phyloP scores from a whole-genome alignment of 2,329 filamentous ascomycete species.

The Colletotrichum graminicola region DNA sequence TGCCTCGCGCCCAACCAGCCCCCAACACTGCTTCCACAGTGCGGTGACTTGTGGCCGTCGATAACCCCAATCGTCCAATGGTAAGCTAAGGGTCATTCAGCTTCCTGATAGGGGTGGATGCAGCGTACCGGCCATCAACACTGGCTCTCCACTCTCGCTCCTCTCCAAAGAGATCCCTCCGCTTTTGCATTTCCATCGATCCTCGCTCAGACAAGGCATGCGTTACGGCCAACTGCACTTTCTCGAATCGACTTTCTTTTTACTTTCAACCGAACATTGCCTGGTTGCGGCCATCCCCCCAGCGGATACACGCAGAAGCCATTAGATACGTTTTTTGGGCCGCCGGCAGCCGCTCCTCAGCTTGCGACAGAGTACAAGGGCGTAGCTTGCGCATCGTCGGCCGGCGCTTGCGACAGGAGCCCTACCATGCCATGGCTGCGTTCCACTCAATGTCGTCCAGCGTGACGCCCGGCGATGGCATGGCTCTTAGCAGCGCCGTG shows the following conservation, averaged over 20 bases:
- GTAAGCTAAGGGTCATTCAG: slow-evolving; percentile 11
- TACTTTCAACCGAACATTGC: neutral
- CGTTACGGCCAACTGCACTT: slow-evolving; percentile 15
- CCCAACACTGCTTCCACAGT: slow-evolving; percentile 33
- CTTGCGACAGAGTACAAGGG: slow-evolving; percentile 2
- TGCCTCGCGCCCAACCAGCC: neutral
- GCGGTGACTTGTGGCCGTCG: slow-evolving; percentile 23
- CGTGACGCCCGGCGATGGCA: slow-evolving; percentile 59
- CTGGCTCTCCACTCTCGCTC: slow-evolving; percentile 28
- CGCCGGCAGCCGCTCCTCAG: neutral
- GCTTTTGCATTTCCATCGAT: slow-evolving; percentile 33
- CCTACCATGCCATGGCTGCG: slow-evolving; percentile 67
- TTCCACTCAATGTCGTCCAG: slow-evolving; percentile 67
- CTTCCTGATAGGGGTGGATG: slow-evolving; percentile 37
- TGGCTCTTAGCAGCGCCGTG: slow-evolving; percentile 59
- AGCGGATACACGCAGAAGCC: neutral
- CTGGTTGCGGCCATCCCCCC: slow-evolving; percentile 1
- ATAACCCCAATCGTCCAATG: slow-evolving; percentile 27
- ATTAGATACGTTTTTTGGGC: neutral
- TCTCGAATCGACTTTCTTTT: slow-evolving; percentile 19
- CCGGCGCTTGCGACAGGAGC: slow-evolving; percentile 44
- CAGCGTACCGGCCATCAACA: neutral
- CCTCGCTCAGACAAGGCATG: slow-evolving; percentile 33
- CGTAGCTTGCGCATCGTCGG: slow-evolving; percentile 36
- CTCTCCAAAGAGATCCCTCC: slow-evolving; percentile 27